phyloP scores from a whole-genome alignment of 306 rosid genomes.

The Fagus sylvatica region DNA sequence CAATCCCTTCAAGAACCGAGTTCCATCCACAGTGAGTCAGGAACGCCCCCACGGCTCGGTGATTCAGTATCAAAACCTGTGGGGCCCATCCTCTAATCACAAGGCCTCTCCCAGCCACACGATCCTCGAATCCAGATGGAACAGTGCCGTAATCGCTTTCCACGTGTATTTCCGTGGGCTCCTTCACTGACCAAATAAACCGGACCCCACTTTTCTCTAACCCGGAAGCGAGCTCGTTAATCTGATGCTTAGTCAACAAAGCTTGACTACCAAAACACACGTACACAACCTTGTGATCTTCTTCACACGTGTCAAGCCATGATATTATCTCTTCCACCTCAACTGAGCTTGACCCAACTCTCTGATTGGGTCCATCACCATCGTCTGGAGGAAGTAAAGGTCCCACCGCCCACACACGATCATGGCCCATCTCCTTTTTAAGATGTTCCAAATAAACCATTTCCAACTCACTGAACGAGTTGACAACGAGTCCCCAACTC shows the following conservation, averaged over 20 bases:
- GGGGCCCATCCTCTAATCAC: slow-evolving; percentile 62
- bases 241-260: slow-evolving; percentile 23
- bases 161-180: slow-evolving; percentile 1
- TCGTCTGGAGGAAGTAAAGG: slow-evolving; percentile 38
- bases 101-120: slow-evolving; percentile 29
- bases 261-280: slow-evolving; percentile 52
- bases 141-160: not conserved
- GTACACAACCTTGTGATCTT: slow-evolving; percentile 37
- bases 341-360: slow-evolving; percentile 41
- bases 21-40: slow-evolving; percentile 66
- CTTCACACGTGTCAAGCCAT: slow-evolving; percentile 41
- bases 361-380: not conserved
- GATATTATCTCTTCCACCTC: slow-evolving; percentile 18
- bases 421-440: slow-evolving; percentile 31
- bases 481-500: slow-evolving; percentile 51
- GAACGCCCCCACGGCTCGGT: slow-evolving; percentile 43
- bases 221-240: slow-evolving; percentile 24
- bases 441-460: slow-evolving; percentile 35
- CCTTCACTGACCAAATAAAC: slow-evolving; percentile 45
- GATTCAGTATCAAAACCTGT: slow-evolving; percentile 40
- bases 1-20: slow-evolving; percentile 46
- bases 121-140: slow-evolving; percentile 33
- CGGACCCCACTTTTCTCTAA: slow-evolving; percentile 51
- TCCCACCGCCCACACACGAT: slow-evolving; percentile 54
- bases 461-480: slow-evolving; percentile 47